Base-by-base conservation (phyloP, 305 asterid genomes). In the Caryopteris hybrid region DNA sequence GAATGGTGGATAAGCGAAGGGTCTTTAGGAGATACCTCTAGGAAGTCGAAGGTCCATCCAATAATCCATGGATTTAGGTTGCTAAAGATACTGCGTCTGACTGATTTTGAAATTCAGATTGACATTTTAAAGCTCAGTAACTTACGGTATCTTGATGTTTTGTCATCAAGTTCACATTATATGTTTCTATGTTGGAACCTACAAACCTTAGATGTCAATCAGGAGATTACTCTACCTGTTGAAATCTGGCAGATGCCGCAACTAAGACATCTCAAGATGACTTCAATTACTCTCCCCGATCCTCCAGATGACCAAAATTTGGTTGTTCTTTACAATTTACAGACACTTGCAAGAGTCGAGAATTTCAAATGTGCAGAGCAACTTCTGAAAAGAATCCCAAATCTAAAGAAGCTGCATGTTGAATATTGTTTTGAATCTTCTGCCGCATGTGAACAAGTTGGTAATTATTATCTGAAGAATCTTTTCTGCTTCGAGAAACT, bases 191-290 rank as follows among this genome's bases (percentile, higher is more conserved):
- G 8, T 13, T 70, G 74, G 80, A 71, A 66, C 8, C 46, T 59
- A 9, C 71, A 71, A 50, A 71, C 66, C 13, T 34, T 71, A 14
- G 8, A 29, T 21, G 39, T 64, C 23, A 3, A 43, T 38, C 45
- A 54, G 8, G 63, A 70, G 47, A 16, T 70, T n/a, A 18, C 54
- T 25, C 62, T 69, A 7, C 68, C 66, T 2, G 1, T 21, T 4
- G 73, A 68, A 18, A 43, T 68, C 6, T 68, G 74, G 74, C 14
- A 10, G 29, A 34, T 76, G 77, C 64, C 74, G 10, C 81, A 72
- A 27, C 74, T 76, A 20, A 72, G 81, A 21, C 69, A 67, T 41
- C 12, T 68, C 3, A 51, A 41, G 69, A 61, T 60, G 13, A 17
- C 13, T 14, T 6, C 18, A 11, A 8, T 14, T 12, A 1, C 5